These are phyloP conservation scores for Talaromyces marneffei DNA, from an alignment of 2,329 filamentous ascomycete genomes.

Conservation along the genomic window DNA sequence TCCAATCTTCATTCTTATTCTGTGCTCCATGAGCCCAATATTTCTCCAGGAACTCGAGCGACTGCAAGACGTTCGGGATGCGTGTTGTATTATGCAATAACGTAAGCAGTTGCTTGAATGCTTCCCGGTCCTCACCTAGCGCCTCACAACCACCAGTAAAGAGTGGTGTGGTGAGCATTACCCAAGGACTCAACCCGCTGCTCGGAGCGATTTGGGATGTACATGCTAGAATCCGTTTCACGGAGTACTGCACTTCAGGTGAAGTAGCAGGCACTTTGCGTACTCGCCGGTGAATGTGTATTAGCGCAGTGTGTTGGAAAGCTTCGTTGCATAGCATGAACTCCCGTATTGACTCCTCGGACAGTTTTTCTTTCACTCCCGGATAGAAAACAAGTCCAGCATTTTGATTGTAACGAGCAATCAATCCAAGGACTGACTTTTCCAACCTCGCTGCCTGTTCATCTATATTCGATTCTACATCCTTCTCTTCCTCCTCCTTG, in stretches of 20 bases:
- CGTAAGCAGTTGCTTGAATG: slow-evolving; percentile 28
- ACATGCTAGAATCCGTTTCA: slow-evolving; percentile 36
- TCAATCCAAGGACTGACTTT: slow-evolving; percentile 29
- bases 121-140: slow-evolving; percentile 30
- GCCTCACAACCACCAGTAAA: slow-evolving; percentile 42
- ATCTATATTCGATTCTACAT: slow-evolving; percentile 17
- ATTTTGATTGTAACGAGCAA: slow-evolving; percentile 26
- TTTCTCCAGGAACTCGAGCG: slow-evolving; percentile 37
- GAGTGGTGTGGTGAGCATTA: slow-evolving; percentile 39
- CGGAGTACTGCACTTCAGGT: slow-evolving; percentile 30
- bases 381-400: slow-evolving; percentile 32
- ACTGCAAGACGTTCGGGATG: slow-evolving; percentile 39
- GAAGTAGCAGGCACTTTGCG: slow-evolving; percentile 28
- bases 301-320: slow-evolving; percentile 40
- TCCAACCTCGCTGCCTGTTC: slow-evolving; percentile 31
- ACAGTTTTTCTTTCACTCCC: slow-evolving; percentile 29
- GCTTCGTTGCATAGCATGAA: slow-evolving; percentile 39
- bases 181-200: slow-evolving; percentile 37
- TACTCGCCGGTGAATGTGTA: slow-evolving; percentile 38
- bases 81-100: slow-evolving; percentile 36
- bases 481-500: slow-evolving; percentile 16
- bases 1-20: slow-evolving; percentile 34
- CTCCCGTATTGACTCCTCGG: slow-evolving; percentile 29
- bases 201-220: slow-evolving; percentile 35
- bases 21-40: slow-evolving; percentile 30